Evolutionary conservation across 306 rosid species (phyloP).

Genomic region (Lithocarpus polystachyus): DNA sequence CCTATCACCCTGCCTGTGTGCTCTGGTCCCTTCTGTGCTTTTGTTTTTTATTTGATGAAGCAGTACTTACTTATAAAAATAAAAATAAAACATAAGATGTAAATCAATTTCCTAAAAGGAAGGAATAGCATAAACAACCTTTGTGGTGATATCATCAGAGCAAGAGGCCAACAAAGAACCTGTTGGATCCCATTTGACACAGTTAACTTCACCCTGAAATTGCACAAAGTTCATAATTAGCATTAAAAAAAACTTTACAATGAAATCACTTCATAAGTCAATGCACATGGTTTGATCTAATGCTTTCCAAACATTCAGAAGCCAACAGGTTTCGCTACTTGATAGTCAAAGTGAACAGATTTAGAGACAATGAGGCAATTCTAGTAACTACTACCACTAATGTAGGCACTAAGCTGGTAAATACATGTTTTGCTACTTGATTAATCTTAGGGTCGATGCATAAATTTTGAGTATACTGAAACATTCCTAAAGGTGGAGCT

Average conservation of each 20-base stretch:
- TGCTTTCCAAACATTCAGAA: neutral
- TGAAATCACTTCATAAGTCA: neutral
- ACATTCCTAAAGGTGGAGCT: neutral
- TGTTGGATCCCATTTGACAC: constrained; percentile 96
- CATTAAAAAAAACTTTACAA: neutral
- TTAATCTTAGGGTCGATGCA: constrained; percentile 2
- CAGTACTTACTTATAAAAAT: too few relatives aligned
- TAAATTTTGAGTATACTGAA: neutral
- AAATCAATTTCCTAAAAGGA: neutral
- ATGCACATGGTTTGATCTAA: neutral
- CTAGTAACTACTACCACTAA: constrained; percentile 9
- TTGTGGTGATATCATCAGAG: constrained; percentile 86
- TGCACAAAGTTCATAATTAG: constrained; percentile 22
- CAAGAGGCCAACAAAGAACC: constrained; percentile 91
- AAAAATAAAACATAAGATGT: too few relatives aligned
- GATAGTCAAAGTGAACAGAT: neutral
- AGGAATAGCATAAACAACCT: constrained; percentile 40
- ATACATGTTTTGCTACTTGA: constrained; percentile 14
- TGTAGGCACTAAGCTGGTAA: constrained; percentile 1
- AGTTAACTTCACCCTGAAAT: constrained; percentile 84
- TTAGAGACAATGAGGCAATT: constrained; percentile 16
- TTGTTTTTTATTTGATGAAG: too few relatives aligned
- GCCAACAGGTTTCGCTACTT: neutral
- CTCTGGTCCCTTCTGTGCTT: too few relatives aligned
- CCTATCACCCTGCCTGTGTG: too few relatives aligned